Evolutionary conservation across 176 grass and related monocot genomes (phyloP).

Genomic region (Avena eriantha): DNA sequence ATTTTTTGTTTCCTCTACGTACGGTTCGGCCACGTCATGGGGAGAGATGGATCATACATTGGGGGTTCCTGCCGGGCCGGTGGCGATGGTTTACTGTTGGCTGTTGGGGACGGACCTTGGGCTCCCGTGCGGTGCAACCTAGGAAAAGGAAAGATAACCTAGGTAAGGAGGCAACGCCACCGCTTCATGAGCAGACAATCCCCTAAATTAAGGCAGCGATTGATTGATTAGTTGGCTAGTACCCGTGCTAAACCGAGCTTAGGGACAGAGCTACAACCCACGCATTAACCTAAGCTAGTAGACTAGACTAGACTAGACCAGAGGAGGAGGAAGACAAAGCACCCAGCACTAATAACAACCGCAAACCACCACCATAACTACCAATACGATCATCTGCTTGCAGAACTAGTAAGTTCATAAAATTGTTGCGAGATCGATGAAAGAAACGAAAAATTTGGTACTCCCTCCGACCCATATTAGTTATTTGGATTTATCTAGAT

Average conservation of each 20-base stretch:
- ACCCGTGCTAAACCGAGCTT: conserved; percentile 13
- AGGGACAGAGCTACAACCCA: conserved; percentile 42
- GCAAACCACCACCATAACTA: conserved; percentile 19
- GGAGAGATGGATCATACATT: background rate
- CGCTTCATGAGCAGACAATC: conserved; percentile 1
- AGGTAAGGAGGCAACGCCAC: too few relatives aligned
- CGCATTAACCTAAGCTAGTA: conserved; percentile 25
- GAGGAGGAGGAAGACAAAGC: conserved; percentile 1
- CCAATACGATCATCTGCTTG: background rate
- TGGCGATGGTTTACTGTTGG: background rate
- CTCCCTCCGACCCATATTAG: too few relatives aligned
- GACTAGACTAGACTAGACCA: background rate
- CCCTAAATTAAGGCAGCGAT: conserved; percentile 52
- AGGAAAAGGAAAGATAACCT: too few relatives aligned
- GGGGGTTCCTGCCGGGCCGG: background rate
- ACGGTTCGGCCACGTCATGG: background rate
- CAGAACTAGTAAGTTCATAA: background rate
- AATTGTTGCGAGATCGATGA: background rate
- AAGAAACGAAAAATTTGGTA: background rate
- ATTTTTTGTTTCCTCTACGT: too few relatives aligned
- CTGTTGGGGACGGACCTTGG: too few relatives aligned
- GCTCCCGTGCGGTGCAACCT: too few relatives aligned
- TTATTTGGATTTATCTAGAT: too few relatives aligned
- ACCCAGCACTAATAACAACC: conserved; percentile 30
- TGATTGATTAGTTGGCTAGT: conserved; percentile 42